phyloP scores from a whole-genome alignment of 371 early-diverging fungal species.

The Mucor lusitanicus region DNA sequence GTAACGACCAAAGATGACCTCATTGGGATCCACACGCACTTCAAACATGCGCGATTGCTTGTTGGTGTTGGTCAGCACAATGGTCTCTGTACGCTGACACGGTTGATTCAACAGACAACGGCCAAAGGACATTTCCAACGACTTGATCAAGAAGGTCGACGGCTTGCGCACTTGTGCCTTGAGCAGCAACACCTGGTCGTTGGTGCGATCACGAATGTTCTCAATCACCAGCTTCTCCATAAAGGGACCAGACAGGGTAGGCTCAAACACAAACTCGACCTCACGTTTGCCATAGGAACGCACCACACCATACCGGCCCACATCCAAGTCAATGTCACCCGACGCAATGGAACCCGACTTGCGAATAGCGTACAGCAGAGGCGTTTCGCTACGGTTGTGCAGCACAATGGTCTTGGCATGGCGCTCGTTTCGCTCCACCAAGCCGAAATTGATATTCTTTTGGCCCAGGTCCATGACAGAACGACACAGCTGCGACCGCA shows the following conservation, averaged over 20 bases:
- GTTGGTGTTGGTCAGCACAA: slow-evolving; percentile 81
- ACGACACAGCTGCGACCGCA: slow-evolving; percentile 82
- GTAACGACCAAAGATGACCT: slow-evolving; percentile 64
- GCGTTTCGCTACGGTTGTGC: slow-evolving; percentile 89
- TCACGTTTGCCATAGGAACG: slow-evolving; percentile 91
- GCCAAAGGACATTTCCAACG: slow-evolving; percentile 79
- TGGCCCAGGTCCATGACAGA: slow-evolving; percentile 94
- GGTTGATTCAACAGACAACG: slow-evolving; percentile 60
- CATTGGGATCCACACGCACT: slow-evolving; percentile 74
- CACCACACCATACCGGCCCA: slow-evolving; percentile 84
- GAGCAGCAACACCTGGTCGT: slow-evolving; percentile 77
- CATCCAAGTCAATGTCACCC: slow-evolving; percentile 84
- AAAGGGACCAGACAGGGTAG: slow-evolving; percentile 85
- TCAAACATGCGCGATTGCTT: slow-evolving; percentile 84
- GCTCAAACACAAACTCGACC: slow-evolving; percentile 91
- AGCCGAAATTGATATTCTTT: slow-evolving; percentile 95
- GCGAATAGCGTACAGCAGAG: slow-evolving; percentile 87
- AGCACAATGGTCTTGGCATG: slow-evolving; percentile 89
- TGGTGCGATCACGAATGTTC: slow-evolving; percentile 87
- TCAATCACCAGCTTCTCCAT: slow-evolving; percentile 88
- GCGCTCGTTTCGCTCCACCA: slow-evolving; percentile 85
- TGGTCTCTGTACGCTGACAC: slow-evolving; percentile 42
- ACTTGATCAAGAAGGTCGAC: slow-evolving; percentile 84
- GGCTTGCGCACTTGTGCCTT: slow-evolving; percentile 94
- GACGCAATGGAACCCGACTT: slow-evolving; percentile 97